Base-by-base conservation (phyloP, 2,329 filamentous ascomycete species). In the Apiospora arundinis region DNA sequence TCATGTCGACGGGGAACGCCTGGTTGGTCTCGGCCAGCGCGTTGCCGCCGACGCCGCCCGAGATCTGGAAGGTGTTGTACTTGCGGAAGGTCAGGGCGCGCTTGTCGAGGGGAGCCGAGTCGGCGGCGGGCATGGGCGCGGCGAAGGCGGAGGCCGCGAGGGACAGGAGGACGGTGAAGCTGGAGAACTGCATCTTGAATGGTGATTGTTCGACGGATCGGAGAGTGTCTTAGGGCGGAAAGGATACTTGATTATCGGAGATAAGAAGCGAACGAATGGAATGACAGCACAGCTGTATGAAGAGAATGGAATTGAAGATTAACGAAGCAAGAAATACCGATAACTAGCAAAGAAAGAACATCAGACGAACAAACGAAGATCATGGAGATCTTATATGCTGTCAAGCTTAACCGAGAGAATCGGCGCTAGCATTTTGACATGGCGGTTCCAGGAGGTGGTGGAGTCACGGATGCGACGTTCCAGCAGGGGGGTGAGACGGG, bases 31-130 rank as follows among this genome's bases (percentile, higher is more conserved):
- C 71, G 6, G 44, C 56, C 52, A 72, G 52, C 23, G 71, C 71
- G 63, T 71, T 70, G 60, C 71, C 71, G 42, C 69, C 71, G 23
- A 69, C 67, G 37, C 71, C 71, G 45, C 67, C 40, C 21, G 69
- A 71, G 56, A 72, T 68, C 67, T 72, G 71, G 63, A 72, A 72
- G 18, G 70, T 42, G 52, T 69, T 68, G 67, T 72, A 72, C 25
- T 49, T 46, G 52, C 63, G 71, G 67, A 71, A 71, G 16, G 69
- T 68, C 2, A 72, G 67, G 46, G 69, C 69, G 32, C 69, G 67
- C 69, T 70, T 70, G 21, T 72, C 49, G 32, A 60, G 28, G 21
- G 42, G 23, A 1, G 68, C 16, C n/a, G 56, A 32, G 45, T 21
- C 11, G 44, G 28, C 11, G 44, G 28, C 2, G 7, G 65, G 16